A percentile compares a stretch with the other conserved stretches of the same genome.
Conservation (phyloP, 225 moss, liverwort and hornwort species). For the Asterella californica region DNA sequence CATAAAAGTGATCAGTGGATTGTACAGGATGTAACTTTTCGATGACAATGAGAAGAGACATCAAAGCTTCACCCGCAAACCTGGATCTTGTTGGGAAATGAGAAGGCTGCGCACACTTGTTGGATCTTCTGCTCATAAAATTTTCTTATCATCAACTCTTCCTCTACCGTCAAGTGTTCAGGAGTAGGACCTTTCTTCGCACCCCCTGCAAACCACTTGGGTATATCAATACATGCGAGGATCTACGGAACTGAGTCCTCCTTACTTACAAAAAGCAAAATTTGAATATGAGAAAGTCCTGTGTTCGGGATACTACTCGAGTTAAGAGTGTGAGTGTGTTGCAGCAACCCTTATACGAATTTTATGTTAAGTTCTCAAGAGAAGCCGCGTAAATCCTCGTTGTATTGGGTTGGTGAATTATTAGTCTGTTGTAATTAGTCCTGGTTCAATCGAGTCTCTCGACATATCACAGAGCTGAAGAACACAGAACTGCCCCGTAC, state of each 20-base stretch:
- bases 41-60: not conserved
- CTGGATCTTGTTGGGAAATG: slow-evolving; percentile 96
- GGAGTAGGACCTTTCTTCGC: slow-evolving; percentile 52
- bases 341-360: not conserved
- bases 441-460: not conserved
- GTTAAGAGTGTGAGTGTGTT: too few species aligned
- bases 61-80: slow-evolving; percentile 28
- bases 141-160: slow-evolving; percentile 80
- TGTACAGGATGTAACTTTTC: not conserved
- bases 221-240: not conserved
- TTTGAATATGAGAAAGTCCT: too few species aligned
- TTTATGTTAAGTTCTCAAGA: not conserved
- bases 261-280: not conserved
- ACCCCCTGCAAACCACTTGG: slow-evolving; percentile 34
- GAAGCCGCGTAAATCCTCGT: not conserved
- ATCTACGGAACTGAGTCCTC: not conserved
- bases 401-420: not conserved
- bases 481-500: slow-evolving; percentile 26
- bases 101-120: slow-evolving; percentile 92
- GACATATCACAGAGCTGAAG: not conserved
- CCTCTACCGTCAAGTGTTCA: slow-evolving; percentile 75
- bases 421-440: not conserved
- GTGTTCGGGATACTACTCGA: too few species aligned
- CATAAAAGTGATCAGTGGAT: not conserved
- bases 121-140: slow-evolving; percentile 96